Evolutionary conservation across 192 early-diverging fungal species (phyloP), one percentile per base, ranked within the genome.

Genomic region (Pilobolus umbonatus): DNA sequence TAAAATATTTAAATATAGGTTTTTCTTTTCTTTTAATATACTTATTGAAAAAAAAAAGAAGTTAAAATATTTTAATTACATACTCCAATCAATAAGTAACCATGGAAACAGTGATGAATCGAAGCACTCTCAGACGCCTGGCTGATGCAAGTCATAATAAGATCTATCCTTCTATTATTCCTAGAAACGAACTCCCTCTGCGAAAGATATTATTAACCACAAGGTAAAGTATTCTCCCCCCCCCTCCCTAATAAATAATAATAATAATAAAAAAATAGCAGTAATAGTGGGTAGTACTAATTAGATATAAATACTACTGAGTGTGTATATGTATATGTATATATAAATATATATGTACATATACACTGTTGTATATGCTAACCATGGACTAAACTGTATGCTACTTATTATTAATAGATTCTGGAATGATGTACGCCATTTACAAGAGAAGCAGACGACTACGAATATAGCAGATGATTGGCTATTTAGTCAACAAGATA

Each of bases 81-180:
- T 35, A 35, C 11, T 8, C 11, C 34, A 2, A 12, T 38, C 15
- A 38, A 38, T 38, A 38, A 8, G 9, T n/a, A n/a, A n/a, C n/a
- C n/a, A n/a, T n/a, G 31, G 38, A 57, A 57, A 44, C n/a, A 25
- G 14, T 44, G 25, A 57, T 59, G 57, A n/a, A n/a, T n/a, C n/a
- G n/a, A n/a, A n/a, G n/a, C n/a, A n/a, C n/a, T n/a, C n/a, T n/a
- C n/a, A 59, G 40, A 47, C 57, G 57, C 26, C 34, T 59, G 45
- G 45, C 45, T 10, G 44, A 46, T 45, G 57, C 57, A 29, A 59
- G 57, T 59, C 57, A 59, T 19, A 47, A 35, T 45, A 59, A 59
- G 25, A 59, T 59, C 47, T 59, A 59, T 34, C 43, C 57, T 21
- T 35, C 30, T 29, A 45, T 35, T 36, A 59, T 46, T 59, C 31